Conservation (phyloP, 768 basidiomycete species). For the Kwoniella shandongensis region DNA sequence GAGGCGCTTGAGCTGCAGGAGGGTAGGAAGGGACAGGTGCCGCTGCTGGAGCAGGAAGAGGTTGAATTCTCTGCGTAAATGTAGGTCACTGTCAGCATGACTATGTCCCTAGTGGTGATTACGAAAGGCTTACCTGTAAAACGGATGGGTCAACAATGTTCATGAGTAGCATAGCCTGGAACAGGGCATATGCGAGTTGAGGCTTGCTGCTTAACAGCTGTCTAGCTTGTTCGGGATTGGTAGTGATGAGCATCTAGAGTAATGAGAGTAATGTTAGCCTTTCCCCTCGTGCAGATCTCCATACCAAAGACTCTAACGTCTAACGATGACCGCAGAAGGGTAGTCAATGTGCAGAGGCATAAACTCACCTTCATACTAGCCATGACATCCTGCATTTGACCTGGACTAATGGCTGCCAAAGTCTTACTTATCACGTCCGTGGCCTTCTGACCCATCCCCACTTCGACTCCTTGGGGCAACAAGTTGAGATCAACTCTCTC, state of each 20-base stretch:
- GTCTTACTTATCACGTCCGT: slow-evolving; percentile 83
- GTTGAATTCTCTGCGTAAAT: slow-evolving; percentile 40
- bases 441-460: slow-evolving; percentile 68
- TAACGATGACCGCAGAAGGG: too few species aligned
- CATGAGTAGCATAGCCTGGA: slow-evolving; percentile 89
- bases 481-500: slow-evolving; percentile 56
- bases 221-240: slow-evolving; percentile 85
- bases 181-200: slow-evolving; percentile 91
- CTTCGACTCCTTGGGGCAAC: slow-evolving; percentile 73
- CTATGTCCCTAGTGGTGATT: not conserved
- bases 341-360: too few species aligned
- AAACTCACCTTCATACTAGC: slow-evolving; percentile 94
- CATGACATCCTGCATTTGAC: slow-evolving; percentile 85
- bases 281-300: too few species aligned
- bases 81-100: not conserved
- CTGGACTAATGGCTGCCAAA: slow-evolving; percentile 77
- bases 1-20: slow-evolving; percentile 9
- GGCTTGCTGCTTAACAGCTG: slow-evolving; percentile 77
- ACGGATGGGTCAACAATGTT: slow-evolving; percentile 87
- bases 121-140: slow-evolving; percentile 62
- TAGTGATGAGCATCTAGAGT: slow-evolving; percentile 81
- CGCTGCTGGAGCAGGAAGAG: slow-evolving; percentile 36
- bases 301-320: too few species aligned
- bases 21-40: slow-evolving; percentile 39
- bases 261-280: not conserved